Evolutionary conservation across 495 filamentous ascomycete genomes (phyloP).

Genomic region (Cryomyces minteri): DNA sequence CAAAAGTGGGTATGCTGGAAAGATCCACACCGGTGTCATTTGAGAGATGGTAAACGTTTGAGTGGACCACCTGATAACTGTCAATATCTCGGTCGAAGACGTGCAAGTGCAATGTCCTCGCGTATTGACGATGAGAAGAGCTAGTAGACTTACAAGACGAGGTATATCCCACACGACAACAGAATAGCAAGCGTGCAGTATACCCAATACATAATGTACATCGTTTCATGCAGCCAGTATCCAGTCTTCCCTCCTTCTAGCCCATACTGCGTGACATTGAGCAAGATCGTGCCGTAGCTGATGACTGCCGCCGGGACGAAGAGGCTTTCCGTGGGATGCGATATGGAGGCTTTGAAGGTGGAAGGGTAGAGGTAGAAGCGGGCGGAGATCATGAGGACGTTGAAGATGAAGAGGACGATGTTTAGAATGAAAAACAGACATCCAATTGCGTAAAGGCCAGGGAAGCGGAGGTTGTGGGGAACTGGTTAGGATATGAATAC

Average conservation of each 20-base stretch:
- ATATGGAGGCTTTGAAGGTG: constrained; percentile 51
- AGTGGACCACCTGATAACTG: constrained; percentile 39
- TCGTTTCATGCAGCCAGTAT: constrained; percentile 43
- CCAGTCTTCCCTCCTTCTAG: constrained; percentile 34
- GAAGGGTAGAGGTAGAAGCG: constrained; percentile 55
- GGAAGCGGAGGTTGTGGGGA: too few species aligned
- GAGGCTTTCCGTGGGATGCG: constrained; percentile 62
- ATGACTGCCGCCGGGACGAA: constrained; percentile 62
- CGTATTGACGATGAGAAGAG: neutral
- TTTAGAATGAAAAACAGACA: constrained; percentile 61
- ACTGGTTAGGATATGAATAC: too few species aligned
- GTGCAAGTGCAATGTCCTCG: too few species aligned
- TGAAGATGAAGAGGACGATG: constrained; percentile 50
- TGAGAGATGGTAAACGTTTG: constrained; percentile 63
- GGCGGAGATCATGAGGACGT: constrained; percentile 43
- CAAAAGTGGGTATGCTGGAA: constrained; percentile 73
- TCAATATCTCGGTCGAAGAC: too few species aligned
- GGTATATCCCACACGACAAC: constrained; percentile 50
- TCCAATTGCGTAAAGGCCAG: constrained; percentile 53
- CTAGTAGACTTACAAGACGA: constrained; percentile 34
- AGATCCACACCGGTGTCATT: constrained; percentile 90
- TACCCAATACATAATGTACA: constrained; percentile 56
- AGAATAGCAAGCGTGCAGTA: constrained; percentile 45
- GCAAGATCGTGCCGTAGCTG: constrained; percentile 54
- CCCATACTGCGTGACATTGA: constrained; percentile 67